Evolutionary conservation across 768 basidiomycete genomes (phyloP), one percentile per base, ranked within the genome.

Genomic region (Scleroderma bovista): DNA sequence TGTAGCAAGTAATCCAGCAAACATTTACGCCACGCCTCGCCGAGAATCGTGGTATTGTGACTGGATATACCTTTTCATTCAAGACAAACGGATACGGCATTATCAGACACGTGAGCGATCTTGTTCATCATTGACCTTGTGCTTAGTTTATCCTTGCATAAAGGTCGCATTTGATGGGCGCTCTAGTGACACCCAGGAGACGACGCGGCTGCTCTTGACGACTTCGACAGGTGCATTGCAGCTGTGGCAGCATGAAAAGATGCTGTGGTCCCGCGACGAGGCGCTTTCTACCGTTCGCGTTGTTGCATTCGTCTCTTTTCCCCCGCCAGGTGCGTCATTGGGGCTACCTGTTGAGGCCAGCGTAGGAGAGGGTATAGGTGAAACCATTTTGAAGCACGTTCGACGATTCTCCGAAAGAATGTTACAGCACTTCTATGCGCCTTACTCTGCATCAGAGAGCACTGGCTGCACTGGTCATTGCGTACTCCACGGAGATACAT

Each of bases 251-350:
- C 75, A 78, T 20, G 72, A 79, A 24, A 60, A 72, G 32, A 68
- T 80, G 24, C 72, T 76, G 24, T 95, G 92, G 91, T 78, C 77
- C 0, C 75, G 93, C 43, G 93, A 95, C 60, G 93, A 97, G 61
- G 76, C 80, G 2, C 72, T 95, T 10, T 72, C 88, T 0, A 72
- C 79, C 2, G 75, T 89, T 44, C 67, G 74, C 20, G 75, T 77
- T 0, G 82, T 84, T 1, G 78, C 83, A 46, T 81, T 93, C 50
- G 78, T 93, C 19, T 88, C 92, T 56, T 75, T 95, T 15, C 89
- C 89, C 0, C 87, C 89, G 63, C 58, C 57, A 8, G 54, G 50
- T 37, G 66, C 31, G 3, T 17, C 29, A 17, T 19, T 8, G 11
- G 19, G 12, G 15, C 19, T n/a, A 12, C 16, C 29, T 6, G 3